These are phyloP conservation scores for Colletotrichum sojae DNA, from an alignment of 2,329 filamentous ascomycete species.

Conservation along the genomic window DNA sequence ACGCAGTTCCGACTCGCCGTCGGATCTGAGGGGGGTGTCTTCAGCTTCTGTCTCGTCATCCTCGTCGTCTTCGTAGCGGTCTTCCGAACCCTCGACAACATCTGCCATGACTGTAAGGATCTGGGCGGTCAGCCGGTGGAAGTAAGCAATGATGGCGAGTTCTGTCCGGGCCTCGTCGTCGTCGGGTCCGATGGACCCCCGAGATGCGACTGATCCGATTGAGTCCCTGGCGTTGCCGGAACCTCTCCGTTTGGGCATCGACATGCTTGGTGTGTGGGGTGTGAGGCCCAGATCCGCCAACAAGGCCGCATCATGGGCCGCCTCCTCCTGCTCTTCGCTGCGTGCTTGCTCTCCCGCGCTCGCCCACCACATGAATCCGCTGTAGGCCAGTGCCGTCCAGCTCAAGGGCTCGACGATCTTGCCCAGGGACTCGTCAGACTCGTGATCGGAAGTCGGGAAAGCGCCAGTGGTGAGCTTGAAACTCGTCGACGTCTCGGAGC, in stretches of 20 bases:
- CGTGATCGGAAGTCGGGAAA: conserved; percentile 45
- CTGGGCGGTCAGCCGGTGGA: conserved; percentile 80
- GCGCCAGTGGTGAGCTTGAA: conserved; percentile 41
- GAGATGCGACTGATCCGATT: conserved; percentile 57
- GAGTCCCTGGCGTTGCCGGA: conserved; percentile 58
- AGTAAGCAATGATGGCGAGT: conserved; percentile 83
- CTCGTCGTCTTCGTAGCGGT: conserved; percentile 59
- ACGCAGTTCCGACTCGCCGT: conserved; percentile 47
- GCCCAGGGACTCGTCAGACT: conserved; percentile 66
- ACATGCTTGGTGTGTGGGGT: conserved; percentile 44
- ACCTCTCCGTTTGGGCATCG: conserved; percentile 45
- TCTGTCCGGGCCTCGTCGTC: conserved; percentile 68
- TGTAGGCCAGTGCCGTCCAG: conserved; percentile 84
- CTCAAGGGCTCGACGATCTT: conserved; percentile 73
- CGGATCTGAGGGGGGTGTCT: conserved; percentile 45
- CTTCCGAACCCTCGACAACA: conserved; percentile 67
- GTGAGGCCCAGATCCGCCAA: conserved; percentile 62
- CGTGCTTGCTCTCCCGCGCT: conserved; percentile 81
- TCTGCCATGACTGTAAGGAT: conserved; percentile 75
- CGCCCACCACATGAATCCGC: conserved; percentile 92
- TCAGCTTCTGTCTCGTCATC: conserved; percentile 48
- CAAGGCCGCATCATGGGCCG: conserved; percentile 67
- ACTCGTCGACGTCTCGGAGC: conserved; percentile 45
- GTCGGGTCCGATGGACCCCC: conserved; percentile 42
- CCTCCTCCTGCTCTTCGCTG: conserved; percentile 72